Evolutionary conservation across 2,329 filamentous ascomycete species (phyloP), one percentile per base, ranked within the genome.

Genomic region (Colletotrichum abscissum): DNA sequence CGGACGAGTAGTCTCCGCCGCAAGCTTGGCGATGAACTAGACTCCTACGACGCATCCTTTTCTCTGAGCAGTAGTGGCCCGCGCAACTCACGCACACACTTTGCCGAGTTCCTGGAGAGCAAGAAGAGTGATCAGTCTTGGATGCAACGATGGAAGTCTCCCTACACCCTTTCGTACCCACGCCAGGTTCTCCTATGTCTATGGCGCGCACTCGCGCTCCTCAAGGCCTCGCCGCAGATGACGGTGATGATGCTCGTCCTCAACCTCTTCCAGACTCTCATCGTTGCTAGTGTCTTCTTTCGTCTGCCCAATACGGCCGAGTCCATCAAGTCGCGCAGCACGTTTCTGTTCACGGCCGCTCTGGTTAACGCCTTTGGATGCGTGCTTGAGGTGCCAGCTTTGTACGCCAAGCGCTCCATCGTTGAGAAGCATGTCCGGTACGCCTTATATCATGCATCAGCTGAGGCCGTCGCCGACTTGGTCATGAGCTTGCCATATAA

Each of bases 211-310:
- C 68, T 71, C 16, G 65, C 60, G 14, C 63, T 76, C 14, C 65
- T 78, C 28, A 75, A 72, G 26, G 69, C 68, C 6, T 75, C 76
- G 19, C 77, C 76, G 5, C 70, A 70, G 52, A 65, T 75, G 73
- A 75, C 76, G 30, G 57, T 78, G 35, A 58, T 54, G 35, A 74
- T 73, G 69, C 78, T 82, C 12, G 74, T 77, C 11, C 75, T 80
- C 19, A 78, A 81, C 77, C 86, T 89, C 54, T 84, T 90, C 74
- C 89, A 93, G 83, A 89, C 91, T 42, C 83, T 94, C 62, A 89
- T 94, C 75, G 88, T 93, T 65, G 90, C 76, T 86, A 89, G 79
- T 66, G 87, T 94, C 70, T 94, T 94, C 80, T 94, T 89, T 84
- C 89, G 93, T 78, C 82, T 93, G 24, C 79, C 84, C 7, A 74